Percentiles rank a stretch among this genome's conserved stretches.
Evolutionary conservation across 2,329 filamentous ascomycete genomes (phyloP).

Genomic region (Calonectria pseudoreteaudii): DNA sequence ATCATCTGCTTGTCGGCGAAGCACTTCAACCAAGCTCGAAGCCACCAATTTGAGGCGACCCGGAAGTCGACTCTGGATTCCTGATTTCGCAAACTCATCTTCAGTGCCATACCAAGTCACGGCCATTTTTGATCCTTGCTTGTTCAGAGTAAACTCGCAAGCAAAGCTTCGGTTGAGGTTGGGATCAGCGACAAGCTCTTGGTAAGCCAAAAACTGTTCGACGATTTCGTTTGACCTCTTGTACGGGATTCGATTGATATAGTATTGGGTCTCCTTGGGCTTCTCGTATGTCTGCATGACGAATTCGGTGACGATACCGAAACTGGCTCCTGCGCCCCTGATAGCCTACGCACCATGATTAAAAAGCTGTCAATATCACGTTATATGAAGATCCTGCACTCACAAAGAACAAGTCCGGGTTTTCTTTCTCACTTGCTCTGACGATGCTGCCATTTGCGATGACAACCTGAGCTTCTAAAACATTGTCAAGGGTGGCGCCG

Average conservation of each 20-base stretch:
- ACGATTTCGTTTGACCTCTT: not conserved
- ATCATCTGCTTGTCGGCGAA: not conserved
- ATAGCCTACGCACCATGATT: not conserved
- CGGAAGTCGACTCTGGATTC: not conserved
- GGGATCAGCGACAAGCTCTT: not conserved
- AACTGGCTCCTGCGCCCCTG: conserved; percentile 6
- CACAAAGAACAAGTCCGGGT: conserved; percentile 1
- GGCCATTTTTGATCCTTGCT: not conserved
- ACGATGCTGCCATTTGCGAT: conserved; percentile 4
- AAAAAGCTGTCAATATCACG: not conserved
- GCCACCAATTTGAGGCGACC: not conserved
- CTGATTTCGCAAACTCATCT: not conserved
- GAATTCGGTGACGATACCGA: conserved; percentile 12
- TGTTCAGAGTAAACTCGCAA: not conserved
- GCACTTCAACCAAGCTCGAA: not conserved
- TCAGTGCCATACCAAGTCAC: not conserved
- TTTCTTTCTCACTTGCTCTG: not conserved
- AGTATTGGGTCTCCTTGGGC: not conserved
- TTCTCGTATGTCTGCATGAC: not conserved
- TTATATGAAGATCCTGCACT: not conserved
- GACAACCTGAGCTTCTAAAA: conserved; percentile 5
- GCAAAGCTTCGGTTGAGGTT: not conserved
- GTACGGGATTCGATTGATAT: not conserved
- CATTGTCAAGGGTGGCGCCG: not conserved
- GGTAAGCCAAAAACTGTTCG: not conserved